Evolutionary conservation across 1,284 basidiomycete species (phyloP).

Genomic region (Heterobasidion annosum): DNA sequence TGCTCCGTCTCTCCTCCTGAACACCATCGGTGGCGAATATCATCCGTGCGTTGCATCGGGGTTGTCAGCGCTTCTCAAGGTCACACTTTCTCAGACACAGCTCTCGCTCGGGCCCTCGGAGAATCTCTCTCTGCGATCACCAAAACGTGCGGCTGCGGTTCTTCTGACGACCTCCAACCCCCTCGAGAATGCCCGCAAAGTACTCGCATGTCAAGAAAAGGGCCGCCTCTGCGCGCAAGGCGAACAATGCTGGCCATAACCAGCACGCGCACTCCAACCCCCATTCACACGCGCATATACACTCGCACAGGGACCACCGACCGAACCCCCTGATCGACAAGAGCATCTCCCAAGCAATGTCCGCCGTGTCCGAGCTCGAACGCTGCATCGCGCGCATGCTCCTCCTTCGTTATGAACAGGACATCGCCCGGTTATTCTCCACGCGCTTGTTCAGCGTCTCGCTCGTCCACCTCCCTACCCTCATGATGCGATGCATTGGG

Average conservation of each 20-base stretch:
- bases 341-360: slow-evolving; percentile 40
- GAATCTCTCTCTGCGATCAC: no score
- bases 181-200: slow-evolving; percentile 47
- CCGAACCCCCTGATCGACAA: slow-evolving; percentile 42
- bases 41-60: no score
- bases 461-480: slow-evolving; percentile 52
- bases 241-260: slow-evolving; percentile 30
- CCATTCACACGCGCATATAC: slow-evolving; percentile 15
- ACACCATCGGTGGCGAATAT: no score
- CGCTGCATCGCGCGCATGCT: slow-evolving; percentile 54
- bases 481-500: slow-evolving; percentile 52
- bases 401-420: slow-evolving; percentile 57
- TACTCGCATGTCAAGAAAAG: slow-evolving; percentile 66
- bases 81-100: no score
- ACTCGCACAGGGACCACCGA: slow-evolving; percentile 17
- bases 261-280: slow-evolving; percentile 23
- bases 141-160: neutral
- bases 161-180: neutral
- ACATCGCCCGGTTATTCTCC: slow-evolving; percentile 61
- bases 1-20: no score
- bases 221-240: slow-evolving; percentile 24
- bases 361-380: slow-evolving; percentile 51
- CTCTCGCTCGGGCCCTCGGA: no score
- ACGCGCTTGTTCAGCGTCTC: slow-evolving; percentile 55
- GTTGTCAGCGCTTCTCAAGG: no score